phyloP scores from a whole-genome alignment of 2,329 filamentous ascomycete species.

The Phoma sp. region DNA sequence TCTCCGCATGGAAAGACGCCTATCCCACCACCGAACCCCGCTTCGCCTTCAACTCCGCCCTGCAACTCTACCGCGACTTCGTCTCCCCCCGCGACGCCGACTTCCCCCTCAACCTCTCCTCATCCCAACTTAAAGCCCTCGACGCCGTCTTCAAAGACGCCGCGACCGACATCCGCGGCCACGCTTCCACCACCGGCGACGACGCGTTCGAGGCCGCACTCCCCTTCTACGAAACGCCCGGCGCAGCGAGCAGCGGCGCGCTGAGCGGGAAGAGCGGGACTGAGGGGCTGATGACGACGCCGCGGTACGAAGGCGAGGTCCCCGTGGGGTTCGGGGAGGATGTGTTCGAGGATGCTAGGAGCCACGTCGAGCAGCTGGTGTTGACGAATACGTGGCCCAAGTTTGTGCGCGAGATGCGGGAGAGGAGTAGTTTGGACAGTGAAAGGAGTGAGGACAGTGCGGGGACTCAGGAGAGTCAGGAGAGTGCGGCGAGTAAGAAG shows the following conservation, averaged over 20 bases:
- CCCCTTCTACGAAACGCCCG: constrained; percentile 6
- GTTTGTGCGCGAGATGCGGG: constrained; percentile 21
- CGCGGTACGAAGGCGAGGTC: neutral
- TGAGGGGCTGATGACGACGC: neutral
- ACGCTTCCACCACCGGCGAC: neutral
- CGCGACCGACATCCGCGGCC: constrained; percentile 10
- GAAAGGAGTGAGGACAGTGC: constrained; percentile 7
- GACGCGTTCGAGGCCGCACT: constrained; percentile 2
- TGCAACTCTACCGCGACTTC: constrained; percentile 20
- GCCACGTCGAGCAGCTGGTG: constrained; percentile 18
- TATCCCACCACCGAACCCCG: neutral
- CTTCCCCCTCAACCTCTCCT: constrained; percentile 22
- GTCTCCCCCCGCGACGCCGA: constrained; percentile 19
- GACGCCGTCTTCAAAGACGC: constrained; percentile 16
- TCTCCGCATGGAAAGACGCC: constrained; percentile 13
- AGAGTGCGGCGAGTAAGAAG: constrained; percentile 5
- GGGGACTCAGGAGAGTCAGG: neutral
- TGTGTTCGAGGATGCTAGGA: constrained; percentile 16
- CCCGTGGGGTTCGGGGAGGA: constrained; percentile 3
- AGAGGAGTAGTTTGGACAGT: constrained; percentile 8
- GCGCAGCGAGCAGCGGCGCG: too few species aligned
- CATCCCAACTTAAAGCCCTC: constrained; percentile 11
- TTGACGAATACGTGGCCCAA: constrained; percentile 27
- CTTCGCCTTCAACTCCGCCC: constrained; percentile 13
- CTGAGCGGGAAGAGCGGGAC: too few species aligned